Base-by-base conservation (phyloP, 75 land plant species). In the Picea glauca region DNA sequence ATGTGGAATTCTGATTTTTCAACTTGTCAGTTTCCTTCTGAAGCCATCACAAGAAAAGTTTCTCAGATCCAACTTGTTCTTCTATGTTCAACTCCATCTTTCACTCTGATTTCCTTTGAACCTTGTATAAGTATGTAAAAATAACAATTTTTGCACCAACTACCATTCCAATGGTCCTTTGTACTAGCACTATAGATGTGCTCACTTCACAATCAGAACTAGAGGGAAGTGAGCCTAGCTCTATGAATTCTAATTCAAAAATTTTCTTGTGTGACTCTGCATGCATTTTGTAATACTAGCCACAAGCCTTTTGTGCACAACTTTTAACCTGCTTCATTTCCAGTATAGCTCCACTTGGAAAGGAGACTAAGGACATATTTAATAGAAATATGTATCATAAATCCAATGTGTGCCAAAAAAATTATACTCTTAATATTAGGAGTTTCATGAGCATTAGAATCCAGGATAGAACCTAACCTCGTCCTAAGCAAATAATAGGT, bases 201-300 rank as follows among this genome's bases (percentile, higher is more conserved):
- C 75, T 73, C 58, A 13, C 58, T 12, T 74, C 76, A 21, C 13
- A 54, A 50, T 15, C 76, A 50, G 76, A 74, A 23, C 58, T 32
- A 46, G 58, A 17, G 20, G 76, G 7, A 74, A 74, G 13, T 67
- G 63, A 56, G 60, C 66, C 43, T 46, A 81, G 46, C 43, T 87
- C 87, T 18, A 84, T 82, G 72, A 89, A 96, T 18, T 96, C 98
- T 38, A 95, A 89, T 80, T 97, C 99, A 17, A 96, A 94, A 11
- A 97, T 91, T 76, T 91, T 97, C 86, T 97, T 97, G 83, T 93
- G 98, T 33, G 96, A 90, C 74, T 58, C 92, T 50, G 98, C 93
- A 82, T 94, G 26, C 26, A 26, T 26, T 26, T 26, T 26, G 26
- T 26, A 26, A 26, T 26, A 0, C 26, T 26, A 26, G 26, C 26